Evolutionary conservation across 75 land plant genomes (phyloP).

Genomic region (Isoetes taiwanensis): DNA sequence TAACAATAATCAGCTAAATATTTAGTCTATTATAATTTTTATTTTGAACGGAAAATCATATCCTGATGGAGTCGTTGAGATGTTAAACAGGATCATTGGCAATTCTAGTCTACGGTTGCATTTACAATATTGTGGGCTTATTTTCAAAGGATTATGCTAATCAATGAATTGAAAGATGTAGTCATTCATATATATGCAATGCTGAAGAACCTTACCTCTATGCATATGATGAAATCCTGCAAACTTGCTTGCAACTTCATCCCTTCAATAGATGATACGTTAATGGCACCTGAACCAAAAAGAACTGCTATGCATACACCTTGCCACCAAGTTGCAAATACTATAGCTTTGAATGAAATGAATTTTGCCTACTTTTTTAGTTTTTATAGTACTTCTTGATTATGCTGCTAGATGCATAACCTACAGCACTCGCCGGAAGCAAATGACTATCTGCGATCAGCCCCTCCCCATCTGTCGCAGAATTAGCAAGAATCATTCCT

Average conservation of each 20-base stretch:
- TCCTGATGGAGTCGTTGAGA: no score
- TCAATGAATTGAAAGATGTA: no score
- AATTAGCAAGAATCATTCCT: conserved; percentile 25
- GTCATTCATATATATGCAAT: no score
- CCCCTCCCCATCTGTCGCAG: conserved; percentile 16
- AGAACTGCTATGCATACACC: conserved; percentile 62
- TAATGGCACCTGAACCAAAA: conserved; percentile 34
- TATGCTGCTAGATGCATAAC: conserved; percentile 19
- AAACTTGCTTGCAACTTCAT: conserved; percentile 51
- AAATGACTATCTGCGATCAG: conserved; percentile 25
- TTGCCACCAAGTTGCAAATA: conserved; percentile 87
- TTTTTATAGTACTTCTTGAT: conserved; percentile 48
- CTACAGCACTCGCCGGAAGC: conserved; percentile 19
- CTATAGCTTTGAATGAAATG: conserved; percentile 63
- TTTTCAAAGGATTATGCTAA: no score
- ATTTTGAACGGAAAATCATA: no score
- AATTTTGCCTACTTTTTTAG: conserved; percentile 71
- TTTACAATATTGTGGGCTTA: no score
- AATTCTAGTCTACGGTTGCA: no score
- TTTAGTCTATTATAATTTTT: no score
- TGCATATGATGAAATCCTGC: conserved; percentile 80
- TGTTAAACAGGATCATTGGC: no score
- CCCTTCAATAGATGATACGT: conserved; percentile 28
- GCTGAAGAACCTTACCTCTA: conserved; percentile 40
- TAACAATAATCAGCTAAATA: no score